A percentile compares a stretch with the other conserved stretches of the same genome.
Evolutionary conservation across 257 asterid species (phyloP).

Genomic region (Petrea volubilis): DNA sequence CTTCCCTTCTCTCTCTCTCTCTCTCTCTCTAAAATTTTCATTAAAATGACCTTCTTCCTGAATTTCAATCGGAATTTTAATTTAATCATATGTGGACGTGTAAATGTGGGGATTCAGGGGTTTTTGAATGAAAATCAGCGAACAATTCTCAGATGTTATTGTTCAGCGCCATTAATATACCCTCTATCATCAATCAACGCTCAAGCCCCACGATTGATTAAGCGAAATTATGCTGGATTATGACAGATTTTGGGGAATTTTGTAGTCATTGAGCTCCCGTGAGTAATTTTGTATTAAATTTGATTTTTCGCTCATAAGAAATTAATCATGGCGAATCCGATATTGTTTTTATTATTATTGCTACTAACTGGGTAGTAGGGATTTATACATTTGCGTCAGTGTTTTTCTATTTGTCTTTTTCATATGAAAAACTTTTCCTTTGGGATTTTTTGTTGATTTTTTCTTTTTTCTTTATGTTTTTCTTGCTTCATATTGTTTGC

Average conservation of each 20-base stretch:
- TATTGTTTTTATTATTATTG: too few relatives aligned
- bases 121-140: background rate
- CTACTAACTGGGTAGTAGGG: too few relatives aligned
- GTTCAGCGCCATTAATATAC: slow-evolving; percentile 1
- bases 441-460: too few relatives aligned
- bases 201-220: slow-evolving; percentile 29
- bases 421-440: too few relatives aligned
- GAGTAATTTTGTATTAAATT: slow-evolving; percentile 19
- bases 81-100: slow-evolving; percentile 10
- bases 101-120: slow-evolving; percentile 23
- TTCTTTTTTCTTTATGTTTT: too few relatives aligned
- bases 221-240: slow-evolving; percentile 26
- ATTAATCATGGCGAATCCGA: background rate
- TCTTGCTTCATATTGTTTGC: too few relatives aligned
- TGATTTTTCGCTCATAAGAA: background rate
- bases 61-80: too few relatives aligned
- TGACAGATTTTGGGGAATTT: slow-evolving; percentile 19
- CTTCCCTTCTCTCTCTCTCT: too few relatives aligned
- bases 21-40: background rate
- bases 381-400: too few relatives aligned
- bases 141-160: background rate
- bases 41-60: too few relatives aligned
- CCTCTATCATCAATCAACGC: slow-evolving; percentile 8
- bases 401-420: too few relatives aligned
- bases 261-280: slow-evolving; percentile 26